phyloP scores from a whole-genome alignment of 352 stramenopile species.

The Globisporangium okanoganense region DNA sequence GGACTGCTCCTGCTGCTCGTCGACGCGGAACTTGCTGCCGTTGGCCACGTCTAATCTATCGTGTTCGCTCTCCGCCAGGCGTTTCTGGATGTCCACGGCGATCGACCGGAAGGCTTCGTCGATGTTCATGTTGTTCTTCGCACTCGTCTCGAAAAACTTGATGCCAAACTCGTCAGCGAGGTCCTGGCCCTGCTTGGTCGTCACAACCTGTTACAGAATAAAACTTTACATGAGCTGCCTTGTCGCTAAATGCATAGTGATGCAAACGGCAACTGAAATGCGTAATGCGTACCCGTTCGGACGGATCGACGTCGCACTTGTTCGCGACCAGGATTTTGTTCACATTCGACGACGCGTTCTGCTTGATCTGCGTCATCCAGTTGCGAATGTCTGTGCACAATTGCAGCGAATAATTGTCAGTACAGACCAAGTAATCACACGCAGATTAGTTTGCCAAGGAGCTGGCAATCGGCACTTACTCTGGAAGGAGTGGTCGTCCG shows the following conservation, averaged over 20 bases:
- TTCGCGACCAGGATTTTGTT: constrained; percentile 99
- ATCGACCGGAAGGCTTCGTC: constrained; percentile 87
- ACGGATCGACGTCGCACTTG: constrained; percentile 98
- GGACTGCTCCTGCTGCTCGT: constrained; percentile 70
- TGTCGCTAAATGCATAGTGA: neutral
- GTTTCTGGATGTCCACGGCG: constrained; percentile 88
- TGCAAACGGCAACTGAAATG: neutral
- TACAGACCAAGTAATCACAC: neutral
- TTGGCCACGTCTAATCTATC: constrained; percentile 88
- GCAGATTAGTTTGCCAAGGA: no score
- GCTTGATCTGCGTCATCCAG: constrained; percentile 91
- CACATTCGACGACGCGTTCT: constrained; percentile 98
- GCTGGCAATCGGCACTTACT: constrained; percentile 38
- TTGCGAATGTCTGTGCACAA: constrained; percentile 75
- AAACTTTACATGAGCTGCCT: neutral
- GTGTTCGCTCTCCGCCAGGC: constrained; percentile 80
- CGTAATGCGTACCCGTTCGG: constrained; percentile 84
- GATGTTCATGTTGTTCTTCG: constrained; percentile 93
- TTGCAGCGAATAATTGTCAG: neutral
- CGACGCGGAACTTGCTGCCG: constrained; percentile 80
- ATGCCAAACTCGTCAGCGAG: constrained; percentile 93
- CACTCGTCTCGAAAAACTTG: constrained; percentile 94
- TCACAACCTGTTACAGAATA: constrained; percentile 75
- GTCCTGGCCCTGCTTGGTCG: constrained; percentile 90
- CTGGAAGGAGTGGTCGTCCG: constrained; percentile 89